Evolutionary conservation across 1,284 basidiomycete genomes (phyloP), one percentile per base, ranked within the genome.

Genomic region (Macrocybe sp.): DNA sequence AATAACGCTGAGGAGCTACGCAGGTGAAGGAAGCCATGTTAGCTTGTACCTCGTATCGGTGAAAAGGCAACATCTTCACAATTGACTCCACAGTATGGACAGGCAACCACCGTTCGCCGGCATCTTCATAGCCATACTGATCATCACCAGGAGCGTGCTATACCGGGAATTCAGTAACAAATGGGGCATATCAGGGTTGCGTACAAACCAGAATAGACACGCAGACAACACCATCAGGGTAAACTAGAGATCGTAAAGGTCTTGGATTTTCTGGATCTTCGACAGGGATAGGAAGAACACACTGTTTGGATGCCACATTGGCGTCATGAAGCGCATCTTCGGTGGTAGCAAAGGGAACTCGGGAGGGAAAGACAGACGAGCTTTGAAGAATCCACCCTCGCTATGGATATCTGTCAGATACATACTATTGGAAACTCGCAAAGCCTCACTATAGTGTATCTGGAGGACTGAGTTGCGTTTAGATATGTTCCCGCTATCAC

Each of bases 301-400:
- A 96, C 95, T 92, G 68, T 97, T 99, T 9, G 97, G 96, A 70
- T 99, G 96, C 96, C 96, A 98, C 95, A 99, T 98, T 52, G 85
- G 84, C 5, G 94, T 94, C 54, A 89, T 79, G 65, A 99, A 99
- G 48, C 83, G 83, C 92, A 99, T 93, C 81, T 91, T 96, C 35
- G 96, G 96, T 12, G 96, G 96, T 35, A 86, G 73, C 46, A 97
- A 70, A 12, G 96, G 96, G 65, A 88, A 99, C 65, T 97, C 92
- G 30, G 81, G 72, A 14, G 94, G 94, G 69, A 97, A 97, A 5
- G 83, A 78, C 53, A 97, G 70, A 45, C 87, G 77, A 10, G 92
- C 92, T 69, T 90, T 92, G 70, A 95, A 86, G 66, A 97, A 90
- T 8, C 89, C 94, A 53, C 93, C 93, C 69, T 97, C 94, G 63